A percentile compares a stretch with the other conserved stretches of the same genome.
Conservation (phyloP, 1,284 basidiomycete genomes). For the Acaromyces ingoldii region DNA sequence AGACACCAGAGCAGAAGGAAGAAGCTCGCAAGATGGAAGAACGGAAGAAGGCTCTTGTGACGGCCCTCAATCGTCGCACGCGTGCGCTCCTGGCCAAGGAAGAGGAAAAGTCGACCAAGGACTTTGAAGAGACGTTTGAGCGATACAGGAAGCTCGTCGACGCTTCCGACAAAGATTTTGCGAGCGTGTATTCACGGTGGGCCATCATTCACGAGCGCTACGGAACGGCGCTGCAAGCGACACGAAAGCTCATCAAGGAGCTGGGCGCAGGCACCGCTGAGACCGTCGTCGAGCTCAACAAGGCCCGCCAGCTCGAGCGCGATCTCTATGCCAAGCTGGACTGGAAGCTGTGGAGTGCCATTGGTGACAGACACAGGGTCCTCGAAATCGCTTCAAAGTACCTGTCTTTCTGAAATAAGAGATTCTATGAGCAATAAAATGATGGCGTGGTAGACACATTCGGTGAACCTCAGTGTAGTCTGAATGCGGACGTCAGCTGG, state of each 20-base stretch:
- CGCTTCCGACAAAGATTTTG: slow-evolving; percentile 30
- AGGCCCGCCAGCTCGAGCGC: slow-evolving; percentile 28
- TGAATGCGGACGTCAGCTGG: no score
- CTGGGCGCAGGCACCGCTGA: slow-evolving; percentile 29
- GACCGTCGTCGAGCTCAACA: slow-evolving; percentile 31
- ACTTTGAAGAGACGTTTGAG: slow-evolving; percentile 13
- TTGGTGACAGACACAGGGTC: background rate
- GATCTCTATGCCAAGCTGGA: slow-evolving; percentile 15
- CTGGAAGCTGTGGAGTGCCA: slow-evolving; percentile 18
- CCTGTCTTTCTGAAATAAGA: slow-evolving; percentile 12
- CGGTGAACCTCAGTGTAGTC: no score
- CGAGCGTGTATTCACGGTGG: slow-evolving; percentile 38
- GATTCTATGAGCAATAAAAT: background rate
- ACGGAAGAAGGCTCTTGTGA: slow-evolving; percentile 38
- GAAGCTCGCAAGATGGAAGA: slow-evolving; percentile 38
- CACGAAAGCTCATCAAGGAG: slow-evolving; percentile 45
- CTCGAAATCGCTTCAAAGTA: slow-evolving; percentile 6
- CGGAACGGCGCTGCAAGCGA: slow-evolving; percentile 35
- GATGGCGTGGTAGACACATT: no score
- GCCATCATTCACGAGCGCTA: slow-evolving; percentile 31
- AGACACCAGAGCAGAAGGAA: slow-evolving; percentile 42
- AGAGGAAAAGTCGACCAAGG: slow-evolving; percentile 12
- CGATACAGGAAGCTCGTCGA: slow-evolving; percentile 15
- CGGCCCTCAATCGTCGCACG: slow-evolving; percentile 42
- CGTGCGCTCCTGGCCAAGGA: slow-evolving; percentile 25